Percentiles rank a stretch among this genome's conserved stretches.
Evolutionary conservation across 352 stramenopile species (phyloP).

Genomic region (Phytophthora nicotianae): DNA sequence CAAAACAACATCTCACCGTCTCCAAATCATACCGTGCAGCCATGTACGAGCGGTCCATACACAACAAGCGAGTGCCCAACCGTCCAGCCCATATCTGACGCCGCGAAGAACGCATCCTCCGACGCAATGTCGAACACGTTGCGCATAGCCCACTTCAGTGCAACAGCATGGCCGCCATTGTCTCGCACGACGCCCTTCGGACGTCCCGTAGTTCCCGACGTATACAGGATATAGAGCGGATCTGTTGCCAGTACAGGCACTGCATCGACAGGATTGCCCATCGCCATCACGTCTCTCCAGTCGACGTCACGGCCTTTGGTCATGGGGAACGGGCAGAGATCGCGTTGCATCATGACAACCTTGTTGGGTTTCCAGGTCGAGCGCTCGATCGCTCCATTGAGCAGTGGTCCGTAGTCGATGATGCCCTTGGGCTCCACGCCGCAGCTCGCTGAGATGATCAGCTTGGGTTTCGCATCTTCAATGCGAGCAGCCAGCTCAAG

Average conservation of each 20-base stretch:
- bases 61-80: slow-evolving; percentile 90
- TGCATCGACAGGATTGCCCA: slow-evolving; percentile 41
- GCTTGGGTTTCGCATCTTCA: slow-evolving; percentile 79
- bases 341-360: slow-evolving; percentile 77
- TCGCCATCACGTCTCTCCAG: slow-evolving; percentile 59
- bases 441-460: slow-evolving; percentile 74
- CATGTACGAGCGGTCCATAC: slow-evolving; percentile 89
- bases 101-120: slow-evolving; percentile 86
- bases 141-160: slow-evolving; percentile 89
- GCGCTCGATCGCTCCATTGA: slow-evolving; percentile 75
- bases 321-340: slow-evolving; percentile 51
- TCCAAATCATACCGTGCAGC: slow-evolving; percentile 61
- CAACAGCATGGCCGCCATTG: slow-evolving; percentile 78
- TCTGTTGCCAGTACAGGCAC: slow-evolving; percentile 61
- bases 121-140: slow-evolving; percentile 74
- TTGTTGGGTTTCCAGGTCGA: slow-evolving; percentile 59
- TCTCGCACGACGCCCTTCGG: slow-evolving; percentile 84
- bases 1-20: not conserved
- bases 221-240: slow-evolving; percentile 86
- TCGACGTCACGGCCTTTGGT: slow-evolving; percentile 52
- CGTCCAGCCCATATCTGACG: slow-evolving; percentile 91
- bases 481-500: slow-evolving; percentile 86
- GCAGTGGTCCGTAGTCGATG: slow-evolving; percentile 75
- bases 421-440: slow-evolving; percentile 77
- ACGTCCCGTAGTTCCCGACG: slow-evolving; percentile 70